Conservation (phyloP, 139 green algal genomes). For the Coelastrella sp. region DNA sequence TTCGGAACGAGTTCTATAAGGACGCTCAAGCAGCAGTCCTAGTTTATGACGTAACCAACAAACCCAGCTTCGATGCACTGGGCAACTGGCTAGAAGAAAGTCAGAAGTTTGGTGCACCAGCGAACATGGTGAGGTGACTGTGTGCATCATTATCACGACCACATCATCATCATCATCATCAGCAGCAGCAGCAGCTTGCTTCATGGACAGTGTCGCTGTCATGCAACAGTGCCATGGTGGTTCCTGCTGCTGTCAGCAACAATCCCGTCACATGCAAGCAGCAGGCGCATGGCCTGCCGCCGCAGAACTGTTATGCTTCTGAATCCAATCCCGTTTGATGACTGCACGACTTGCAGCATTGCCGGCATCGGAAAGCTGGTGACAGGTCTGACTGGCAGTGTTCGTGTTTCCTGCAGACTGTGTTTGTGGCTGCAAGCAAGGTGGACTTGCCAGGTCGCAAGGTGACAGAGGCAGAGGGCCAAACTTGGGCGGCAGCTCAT, state of each 20-base stretch:
- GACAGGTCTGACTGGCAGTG: too few relatives aligned
- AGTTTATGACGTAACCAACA: slow-evolving; percentile 66
- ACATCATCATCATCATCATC: too few relatives aligned
- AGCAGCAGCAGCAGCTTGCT: background rate
- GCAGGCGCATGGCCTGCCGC: too few relatives aligned
- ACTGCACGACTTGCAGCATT: too few relatives aligned
- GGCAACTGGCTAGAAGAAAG: slow-evolving; percentile 68
- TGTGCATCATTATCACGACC: background rate
- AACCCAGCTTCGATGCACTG: slow-evolving; percentile 67
- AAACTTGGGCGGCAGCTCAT: slow-evolving; percentile 65
- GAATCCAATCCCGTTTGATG: too few relatives aligned
- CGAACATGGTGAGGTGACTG: slow-evolving; percentile 58
- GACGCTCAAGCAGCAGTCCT: slow-evolving; percentile 61
- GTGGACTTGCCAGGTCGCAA: slow-evolving; percentile 61
- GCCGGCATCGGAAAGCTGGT: too few relatives aligned
- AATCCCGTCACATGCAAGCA: too few relatives aligned
- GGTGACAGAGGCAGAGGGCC: slow-evolving; percentile 72
- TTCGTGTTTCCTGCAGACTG: slow-evolving; percentile 46
- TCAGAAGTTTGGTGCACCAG: slow-evolving; percentile 51
- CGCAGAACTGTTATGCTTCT: too few relatives aligned
- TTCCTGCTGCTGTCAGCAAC: too few relatives aligned
- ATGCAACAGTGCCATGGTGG: too few relatives aligned
- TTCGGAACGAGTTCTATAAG: slow-evolving; percentile 83
- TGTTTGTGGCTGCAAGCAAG: slow-evolving; percentile 71
- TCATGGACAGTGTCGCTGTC: background rate